These are phyloP conservation scores for Nicotiana tabacum DNA, from an alignment of 257 asterid genomes.

Conservation along the genomic window DNA sequence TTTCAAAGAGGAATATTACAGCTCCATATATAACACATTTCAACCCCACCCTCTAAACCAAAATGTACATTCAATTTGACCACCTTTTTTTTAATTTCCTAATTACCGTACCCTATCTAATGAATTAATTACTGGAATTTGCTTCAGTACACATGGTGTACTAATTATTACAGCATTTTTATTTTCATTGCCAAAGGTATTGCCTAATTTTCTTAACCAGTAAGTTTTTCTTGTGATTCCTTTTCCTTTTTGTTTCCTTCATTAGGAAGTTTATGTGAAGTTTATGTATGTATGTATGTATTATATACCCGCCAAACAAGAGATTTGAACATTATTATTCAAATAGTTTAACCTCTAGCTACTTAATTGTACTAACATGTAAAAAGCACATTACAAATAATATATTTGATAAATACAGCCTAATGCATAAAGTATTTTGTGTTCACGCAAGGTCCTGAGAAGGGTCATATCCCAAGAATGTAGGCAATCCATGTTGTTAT, in stretches of 20 bases:
- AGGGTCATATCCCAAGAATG: no score
- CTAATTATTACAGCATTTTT: not conserved
- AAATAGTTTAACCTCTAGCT: no score
- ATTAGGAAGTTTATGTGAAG: not conserved
- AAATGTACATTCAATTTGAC: not conserved
- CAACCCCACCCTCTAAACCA: not conserved
- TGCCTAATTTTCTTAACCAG: not conserved
- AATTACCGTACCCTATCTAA: not conserved
- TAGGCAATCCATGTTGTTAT: not conserved
- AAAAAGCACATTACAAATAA: no score
- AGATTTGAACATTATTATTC: not conserved
- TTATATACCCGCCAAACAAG: not conserved
- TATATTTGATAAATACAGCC: no score
- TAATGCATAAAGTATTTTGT: no score
- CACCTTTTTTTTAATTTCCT: not conserved
- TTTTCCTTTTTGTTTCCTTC: not conserved
- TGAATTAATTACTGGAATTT: not conserved
- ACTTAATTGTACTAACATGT: no score
- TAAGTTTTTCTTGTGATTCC: not conserved
- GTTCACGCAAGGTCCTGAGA: no score
- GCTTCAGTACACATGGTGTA: not conserved
- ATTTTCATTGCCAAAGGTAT: not conserved
- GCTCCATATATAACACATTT: not conserved
- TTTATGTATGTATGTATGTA: not conserved
- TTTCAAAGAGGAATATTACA: not conserved